Evolutionary conservation across 495 filamentous ascomycete genomes (phyloP), one percentile per base, ranked within the genome.

Genomic region (Aspergillus incahuasiensis): DNA sequence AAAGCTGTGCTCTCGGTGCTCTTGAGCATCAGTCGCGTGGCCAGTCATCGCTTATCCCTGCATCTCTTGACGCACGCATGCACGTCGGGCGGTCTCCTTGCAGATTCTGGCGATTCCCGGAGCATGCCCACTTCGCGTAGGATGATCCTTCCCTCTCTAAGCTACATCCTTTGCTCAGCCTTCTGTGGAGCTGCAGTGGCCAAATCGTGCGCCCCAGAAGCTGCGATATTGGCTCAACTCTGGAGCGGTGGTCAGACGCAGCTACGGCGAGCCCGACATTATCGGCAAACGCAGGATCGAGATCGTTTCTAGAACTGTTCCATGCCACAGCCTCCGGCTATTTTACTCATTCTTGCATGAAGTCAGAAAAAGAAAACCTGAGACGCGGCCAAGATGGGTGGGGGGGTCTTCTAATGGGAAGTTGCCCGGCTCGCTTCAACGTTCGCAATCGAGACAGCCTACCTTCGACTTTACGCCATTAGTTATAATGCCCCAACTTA

Each of bases 21-120:
- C n/a, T n/a, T n/a, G n/a, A n/a, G n/a, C n/a, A n/a, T n/a, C 13
- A 21, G 46, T 49, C 46, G 46, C 46, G 46, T 49, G 46, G 6
- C 19, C 46, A 38, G 13, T 48, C 45, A 48, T 16, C 2, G 21
- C 12, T 20, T 21, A 35, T 30, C 30, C 46, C 46, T 49, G 46
- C 41, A 43, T 43, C 18, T 9, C 4, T n/a, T 18, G 7, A n/a
- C 20, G 21, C 8, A 44, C 24, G 41, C 20, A 48, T 48, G 45
- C 28, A 35, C 45, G 2, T 34, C 25, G n/a, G 28, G 18, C 46
- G 46, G 46, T 38, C 21, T 49, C 28, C 46, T 20, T 49, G 46
- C 46, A 49, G 28, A 34, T 38, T 49, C 46, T 35, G 46, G 46
- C 46, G 30, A 30, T 49, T 49, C 25, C 25, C 25, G 25, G 4